Conservation (phyloP, 2,329 filamentous ascomycete genomes). For the Penicillium digitatum region DNA sequence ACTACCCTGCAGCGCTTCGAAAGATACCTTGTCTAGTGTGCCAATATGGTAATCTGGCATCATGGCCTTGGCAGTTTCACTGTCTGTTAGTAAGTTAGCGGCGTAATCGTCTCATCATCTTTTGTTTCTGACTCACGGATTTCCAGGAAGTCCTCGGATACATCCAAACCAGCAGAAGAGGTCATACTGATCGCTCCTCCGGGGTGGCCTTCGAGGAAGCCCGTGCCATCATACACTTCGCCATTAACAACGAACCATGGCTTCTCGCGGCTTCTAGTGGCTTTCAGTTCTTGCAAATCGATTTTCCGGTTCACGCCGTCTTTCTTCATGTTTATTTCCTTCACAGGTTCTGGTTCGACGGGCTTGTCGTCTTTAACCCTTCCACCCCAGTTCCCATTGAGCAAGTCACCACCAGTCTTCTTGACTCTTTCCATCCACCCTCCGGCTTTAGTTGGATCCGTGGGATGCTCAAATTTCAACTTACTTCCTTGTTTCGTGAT, state of each 20-base stretch:
- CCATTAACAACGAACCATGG: conserved; percentile 89
- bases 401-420: conserved; percentile 71
- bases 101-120: conserved; percentile 17
- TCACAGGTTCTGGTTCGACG: conserved; percentile 47
- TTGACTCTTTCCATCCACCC: conserved; percentile 95
- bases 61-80: conserved; percentile 87
- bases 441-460: conserved; percentile 71
- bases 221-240: conserved; percentile 82
- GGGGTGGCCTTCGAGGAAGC: conserved; percentile 76
- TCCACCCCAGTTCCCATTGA: conserved; percentile 83
- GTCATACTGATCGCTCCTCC: conserved; percentile 82
- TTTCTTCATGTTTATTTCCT: conserved; percentile 75
- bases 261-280: conserved; percentile 60
- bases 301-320: conserved; percentile 61
- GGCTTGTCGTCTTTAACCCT: conserved; percentile 51
- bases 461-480: conserved; percentile 82
- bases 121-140: conserved; percentile 64
- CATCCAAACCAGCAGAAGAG: conserved; percentile 75
- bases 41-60: conserved; percentile 84
- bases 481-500: conserved; percentile 63
- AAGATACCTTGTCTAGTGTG: conserved; percentile 61
- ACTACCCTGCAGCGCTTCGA: conserved; percentile 51
- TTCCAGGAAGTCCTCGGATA: conserved; percentile 82
- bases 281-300: conserved; percentile 65
- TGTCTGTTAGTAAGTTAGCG: conserved; percentile 56